A percentile compares a stretch with the other conserved stretches of the same genome.
Conservation (phyloP, 768 basidiomycete genomes). For the Saitozyma sp. region DNA sequence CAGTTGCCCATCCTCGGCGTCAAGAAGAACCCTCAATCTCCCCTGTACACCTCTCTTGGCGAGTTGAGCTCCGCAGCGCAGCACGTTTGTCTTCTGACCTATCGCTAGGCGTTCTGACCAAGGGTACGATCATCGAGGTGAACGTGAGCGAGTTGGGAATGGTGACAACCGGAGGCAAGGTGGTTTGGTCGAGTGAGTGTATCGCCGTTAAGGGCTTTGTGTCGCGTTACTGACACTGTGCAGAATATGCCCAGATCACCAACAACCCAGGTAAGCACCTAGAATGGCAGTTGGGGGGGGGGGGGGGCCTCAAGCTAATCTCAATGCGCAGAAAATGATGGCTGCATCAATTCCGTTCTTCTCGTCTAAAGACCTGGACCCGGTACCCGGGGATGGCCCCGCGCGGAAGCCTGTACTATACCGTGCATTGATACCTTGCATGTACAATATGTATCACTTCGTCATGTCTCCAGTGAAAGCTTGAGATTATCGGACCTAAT, state of each 20-base stretch:
- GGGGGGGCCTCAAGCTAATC: slow-evolving; percentile 60
- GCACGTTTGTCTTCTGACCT: neutral
- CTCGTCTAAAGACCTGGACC: slow-evolving; percentile 42
- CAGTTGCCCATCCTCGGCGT: slow-evolving; percentile 96
- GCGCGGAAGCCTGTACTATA: too few species aligned
- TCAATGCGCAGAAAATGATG: slow-evolving; percentile 90
- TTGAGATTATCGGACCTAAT: too few species aligned
- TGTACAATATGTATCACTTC: too few species aligned
- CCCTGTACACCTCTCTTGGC: slow-evolving; percentile 54
- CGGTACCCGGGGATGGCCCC: neutral
- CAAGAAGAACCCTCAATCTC: slow-evolving; percentile 99
- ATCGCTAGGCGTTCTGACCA: slow-evolving; percentile 79
- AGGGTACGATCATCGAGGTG: slow-evolving; percentile 97
- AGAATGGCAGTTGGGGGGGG: slow-evolving; percentile 63
- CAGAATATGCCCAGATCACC: slow-evolving; percentile 62
- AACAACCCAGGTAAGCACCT: slow-evolving; percentile 32
- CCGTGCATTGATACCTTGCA: too few species aligned
- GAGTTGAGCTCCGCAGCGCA: slow-evolving; percentile 63
- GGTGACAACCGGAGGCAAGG: slow-evolving; percentile 94
- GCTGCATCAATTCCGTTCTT: slow-evolving; percentile 91
- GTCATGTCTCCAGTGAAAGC: slow-evolving; percentile 40
- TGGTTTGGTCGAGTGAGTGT: slow-evolving; percentile 55
- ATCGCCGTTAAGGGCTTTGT: neutral
- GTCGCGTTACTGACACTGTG: neutral
- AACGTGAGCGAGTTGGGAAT: slow-evolving; percentile 98